Evolutionary conservation across 139 green algal species (phyloP), one percentile per base, ranked within the genome.

Genomic region (Bryopsis sp.): DNA sequence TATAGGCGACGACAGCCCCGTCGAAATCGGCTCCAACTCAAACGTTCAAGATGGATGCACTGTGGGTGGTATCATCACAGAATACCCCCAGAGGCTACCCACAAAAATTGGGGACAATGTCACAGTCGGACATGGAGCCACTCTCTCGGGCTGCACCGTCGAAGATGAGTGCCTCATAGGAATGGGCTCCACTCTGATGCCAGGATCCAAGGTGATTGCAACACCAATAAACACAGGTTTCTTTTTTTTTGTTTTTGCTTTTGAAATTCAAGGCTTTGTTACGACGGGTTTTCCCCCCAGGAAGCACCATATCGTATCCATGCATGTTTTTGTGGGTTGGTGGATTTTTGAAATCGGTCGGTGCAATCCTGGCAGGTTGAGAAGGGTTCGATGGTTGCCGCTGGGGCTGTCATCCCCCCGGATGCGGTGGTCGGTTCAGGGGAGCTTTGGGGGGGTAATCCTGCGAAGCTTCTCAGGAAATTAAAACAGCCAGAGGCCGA

Each of bases 1-100:
- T 35, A 67, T 80, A 95, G 88, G 91, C 22, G 94, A 99, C 74
- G 76, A 77, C 6, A 86, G 90, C 46, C 74, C 64, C 2, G 90
- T 99, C 39, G 86, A 39, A 1, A 82, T 99, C 7, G 94, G 94
- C 7, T 64, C 78, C 3, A 79, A 81, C 68, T 92, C 79, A 67
- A 99, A 99, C 81, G 84, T 99, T 54, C 94, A 99, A 82, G 94
- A 99, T 67, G 84, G 84, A 39, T 80, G 77, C 19, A 84, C 86
- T 2, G 82, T 99, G n/a, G 81, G 81, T 32, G 19, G 31, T 6
- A 26, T 22, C 33, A 22, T 61, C 24, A 61, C 50, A 22, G 33
- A 32, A 22, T 35, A 22, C 6, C 11, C 8, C 8, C 24, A 61
- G 6, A 61, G 24, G 19, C 15, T 61, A 32, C 15, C 50, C 6